Evolutionary conservation across 768 basidiomycete species (phyloP).

Genomic region (Filobasidium floriforme): DNA sequence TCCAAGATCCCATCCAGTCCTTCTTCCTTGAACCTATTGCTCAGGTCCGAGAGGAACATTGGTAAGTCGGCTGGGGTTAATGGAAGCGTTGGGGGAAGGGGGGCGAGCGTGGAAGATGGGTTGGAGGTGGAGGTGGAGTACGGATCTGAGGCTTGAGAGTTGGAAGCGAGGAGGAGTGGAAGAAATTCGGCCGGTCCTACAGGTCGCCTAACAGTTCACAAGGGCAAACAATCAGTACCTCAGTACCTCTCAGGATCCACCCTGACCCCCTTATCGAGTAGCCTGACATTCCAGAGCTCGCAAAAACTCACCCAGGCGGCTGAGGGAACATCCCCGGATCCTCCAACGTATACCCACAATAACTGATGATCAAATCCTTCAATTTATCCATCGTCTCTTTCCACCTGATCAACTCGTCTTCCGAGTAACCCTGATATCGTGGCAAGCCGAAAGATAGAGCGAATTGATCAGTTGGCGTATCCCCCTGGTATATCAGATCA

Average conservation of each 20-base stretch:
- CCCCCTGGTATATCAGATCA: not conserved
- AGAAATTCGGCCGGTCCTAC: conserved; percentile 75
- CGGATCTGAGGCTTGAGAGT: conserved; percentile 56
- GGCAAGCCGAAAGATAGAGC: conserved; percentile 4
- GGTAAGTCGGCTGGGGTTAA: conserved; percentile 65
- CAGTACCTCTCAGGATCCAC: not conserved
- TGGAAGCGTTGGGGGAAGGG: conserved; percentile 50
- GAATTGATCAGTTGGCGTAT: conserved; percentile 22
- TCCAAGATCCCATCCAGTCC: conserved; percentile 67
- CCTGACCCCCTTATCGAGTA: not conserved
- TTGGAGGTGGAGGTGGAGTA: conserved; percentile 46
- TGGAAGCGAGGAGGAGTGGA: conserved; percentile 64
- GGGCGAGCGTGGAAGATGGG: conserved; percentile 39
- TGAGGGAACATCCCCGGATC: conserved; percentile 94
- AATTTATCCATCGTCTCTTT: conserved; percentile 62
- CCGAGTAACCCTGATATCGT: conserved; percentile 56
- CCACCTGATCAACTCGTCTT: conserved; percentile 53
- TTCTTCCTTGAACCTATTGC: conserved; percentile 64
- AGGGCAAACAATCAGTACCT: not conserved
- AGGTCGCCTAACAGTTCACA: conserved; percentile 51
- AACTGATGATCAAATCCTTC: conserved; percentile 75
- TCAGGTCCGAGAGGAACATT: conserved; percentile 74
- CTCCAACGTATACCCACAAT: conserved; percentile 78
- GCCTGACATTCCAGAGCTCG: too few relatives aligned
- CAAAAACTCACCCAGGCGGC: conserved; percentile 57